Percentiles rank a stretch among this genome's conserved stretches.
These are phyloP conservation scores for Tuber calosporum DNA, from an alignment of 495 filamentous ascomycete species.

Conservation along the genomic window DNA sequence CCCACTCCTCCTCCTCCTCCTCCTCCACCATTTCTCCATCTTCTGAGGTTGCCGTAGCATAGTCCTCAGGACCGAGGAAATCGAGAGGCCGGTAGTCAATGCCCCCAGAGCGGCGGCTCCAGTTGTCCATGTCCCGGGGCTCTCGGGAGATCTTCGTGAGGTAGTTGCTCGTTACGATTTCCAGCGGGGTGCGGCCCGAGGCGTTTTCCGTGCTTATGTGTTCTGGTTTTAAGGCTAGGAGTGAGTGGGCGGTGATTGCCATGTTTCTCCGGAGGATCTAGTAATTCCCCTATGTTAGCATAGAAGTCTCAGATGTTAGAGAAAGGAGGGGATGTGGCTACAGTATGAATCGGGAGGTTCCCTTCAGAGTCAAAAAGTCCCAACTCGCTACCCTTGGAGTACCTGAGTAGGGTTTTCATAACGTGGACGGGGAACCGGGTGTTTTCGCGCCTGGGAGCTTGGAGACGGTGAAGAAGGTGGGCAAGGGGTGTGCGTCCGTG, in stretches of 20 bases:
- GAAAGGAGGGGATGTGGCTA: slow-evolving; percentile 4
- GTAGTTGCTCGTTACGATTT: slow-evolving; percentile 22
- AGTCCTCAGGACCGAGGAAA: neutral
- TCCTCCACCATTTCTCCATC: neutral
- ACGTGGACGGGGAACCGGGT: neutral
- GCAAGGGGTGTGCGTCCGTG: slow-evolving; percentile 27
- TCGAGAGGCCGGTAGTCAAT: accelerated
- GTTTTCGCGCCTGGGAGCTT: neutral
- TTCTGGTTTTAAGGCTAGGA: slow-evolving; percentile 24
- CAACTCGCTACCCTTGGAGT: slow-evolving; percentile 25
- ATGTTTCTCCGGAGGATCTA: slow-evolving; percentile 17
- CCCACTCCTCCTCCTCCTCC: neutral
- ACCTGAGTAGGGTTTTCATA: slow-evolving; percentile 18
- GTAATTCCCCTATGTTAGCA: slow-evolving; percentile 15
- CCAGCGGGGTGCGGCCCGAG: slow-evolving; percentile 33
- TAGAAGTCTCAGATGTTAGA: neutral
- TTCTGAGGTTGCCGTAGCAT: neutral
- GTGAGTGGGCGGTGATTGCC: slow-evolving; percentile 7
- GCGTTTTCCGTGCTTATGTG: slow-evolving; percentile 32
- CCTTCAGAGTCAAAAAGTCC: slow-evolving; percentile 31
- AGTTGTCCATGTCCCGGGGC: neutral
- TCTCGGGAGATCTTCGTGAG: slow-evolving; percentile 8
- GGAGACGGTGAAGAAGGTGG: slow-evolving; percentile 11
- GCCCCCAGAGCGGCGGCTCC: neutral
- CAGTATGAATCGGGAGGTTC: slow-evolving; percentile 36